Evolutionary conservation across 768 basidiomycete genomes (phyloP), one percentile per base, ranked within the genome.

Genomic region (Exsudoporus frostii): DNA sequence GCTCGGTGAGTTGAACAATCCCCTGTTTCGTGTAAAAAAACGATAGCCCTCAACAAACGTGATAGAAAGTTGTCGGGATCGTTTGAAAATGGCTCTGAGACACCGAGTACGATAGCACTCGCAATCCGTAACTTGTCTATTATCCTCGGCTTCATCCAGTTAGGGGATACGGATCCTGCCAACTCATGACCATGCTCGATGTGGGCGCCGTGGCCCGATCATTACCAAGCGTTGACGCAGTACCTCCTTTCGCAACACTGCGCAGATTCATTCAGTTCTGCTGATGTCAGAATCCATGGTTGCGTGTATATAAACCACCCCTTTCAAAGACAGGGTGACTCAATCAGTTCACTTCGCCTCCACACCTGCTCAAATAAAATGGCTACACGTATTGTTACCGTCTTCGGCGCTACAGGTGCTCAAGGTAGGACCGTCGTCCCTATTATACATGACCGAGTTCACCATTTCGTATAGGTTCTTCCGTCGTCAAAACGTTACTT

Each of bases 321-420:
- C 22, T 30, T 50, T 34, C 37, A 9, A 13, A 22, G 34, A 14
- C 22, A 22, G 7, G 22, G n/a, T n/a, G n/a, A n/a, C n/a, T n/a
- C n/a, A 30, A 13, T 29, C 37, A 29, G n/a, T 24, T 24, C 14
- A 30, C 10, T 43, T 22, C 25, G 2, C 13, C 50, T 33, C 30
- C 41, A 34, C 32, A n/a, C 22, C 45, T 27, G 2, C 34, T 47
- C 36, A 11, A 43, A 15, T 11, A 47, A 22, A n/a, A 51, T 55
- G 60, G 57, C 54, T 44, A 1, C 48, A 39, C 67, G 65, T 10
- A 52, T 71, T 32, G 62, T 72, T 30, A 62, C 61, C 5, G 69
- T 74, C 29, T 63, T 71, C 19, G 72, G 74, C 24, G 71, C 73
- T 3, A 74, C 73, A 19, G 73, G 73, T 13, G 50, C 50, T 9